phyloP scores from a whole-genome alignment of 306 rosid genomes.

The Acacia acuminata region DNA sequence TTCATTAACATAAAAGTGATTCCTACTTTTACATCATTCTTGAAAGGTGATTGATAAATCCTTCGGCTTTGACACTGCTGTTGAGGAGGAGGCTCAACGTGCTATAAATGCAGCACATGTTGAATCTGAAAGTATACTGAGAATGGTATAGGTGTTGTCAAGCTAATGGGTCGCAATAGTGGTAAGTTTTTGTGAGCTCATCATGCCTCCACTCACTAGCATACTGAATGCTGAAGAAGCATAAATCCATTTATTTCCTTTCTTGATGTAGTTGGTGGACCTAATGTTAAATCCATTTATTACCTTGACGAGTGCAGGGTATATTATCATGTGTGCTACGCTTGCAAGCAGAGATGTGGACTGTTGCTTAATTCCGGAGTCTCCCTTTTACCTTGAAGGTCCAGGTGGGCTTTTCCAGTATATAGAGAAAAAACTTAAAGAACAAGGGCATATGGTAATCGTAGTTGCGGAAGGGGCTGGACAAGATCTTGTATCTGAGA shows the following conservation, averaged over 20 bases:
- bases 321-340: conserved; percentile 91
- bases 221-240: background rate
- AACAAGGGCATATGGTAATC: conserved; percentile 91
- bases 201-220: conserved; percentile 28
- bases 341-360: conserved; percentile 91
- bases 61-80: conserved; percentile 97
- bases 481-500: conserved; percentile 74
- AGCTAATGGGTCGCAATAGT: conserved; percentile 91
- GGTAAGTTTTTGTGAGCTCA: conserved; percentile 53
- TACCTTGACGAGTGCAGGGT: conserved; percentile 59
- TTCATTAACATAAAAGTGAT: conserved; percentile 20
- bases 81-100: conserved; percentile 99
- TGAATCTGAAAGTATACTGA: conserved; percentile 85
- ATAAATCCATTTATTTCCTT: background rate
- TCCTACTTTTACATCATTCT: conserved; percentile 31
- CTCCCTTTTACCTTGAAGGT: conserved; percentile 90
- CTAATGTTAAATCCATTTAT: conserved; percentile 3
- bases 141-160: conserved; percentile 91
- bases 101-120: conserved; percentile 98
- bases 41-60: conserved; percentile 82
- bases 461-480: conserved; percentile 99
- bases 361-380: conserved; percentile 95
- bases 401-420: conserved; percentile 88
- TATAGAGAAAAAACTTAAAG: conserved; percentile 69
- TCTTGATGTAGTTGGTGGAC: conserved; percentile 12